These are phyloP conservation scores for Beauveria sp. DNA, from an alignment of 2,329 filamentous ascomycete species.

Conservation along the genomic window DNA sequence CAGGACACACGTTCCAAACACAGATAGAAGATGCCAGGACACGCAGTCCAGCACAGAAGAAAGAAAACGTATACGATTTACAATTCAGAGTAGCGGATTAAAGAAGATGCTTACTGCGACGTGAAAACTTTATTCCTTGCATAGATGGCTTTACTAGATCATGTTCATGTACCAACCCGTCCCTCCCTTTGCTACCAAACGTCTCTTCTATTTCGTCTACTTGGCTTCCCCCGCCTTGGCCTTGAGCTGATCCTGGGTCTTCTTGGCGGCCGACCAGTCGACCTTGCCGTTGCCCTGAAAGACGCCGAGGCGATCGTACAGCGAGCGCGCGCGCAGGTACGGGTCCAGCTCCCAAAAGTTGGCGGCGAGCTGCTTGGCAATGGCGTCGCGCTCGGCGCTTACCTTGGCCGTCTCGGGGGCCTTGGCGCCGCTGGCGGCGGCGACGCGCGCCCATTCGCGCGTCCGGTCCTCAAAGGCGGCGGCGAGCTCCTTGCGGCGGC, in stretches of 20 bases:
- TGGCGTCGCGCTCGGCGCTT: slow-evolving; percentile 45
- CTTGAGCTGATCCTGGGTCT: slow-evolving; percentile 7
- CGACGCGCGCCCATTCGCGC: slow-evolving; percentile 54
- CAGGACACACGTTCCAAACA: slow-evolving; percentile 6
- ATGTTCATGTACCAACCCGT: background rate
- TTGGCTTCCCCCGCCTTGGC: background rate
- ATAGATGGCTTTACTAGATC: background rate
- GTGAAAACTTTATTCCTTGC: too few relatives aligned
- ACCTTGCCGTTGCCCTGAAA: slow-evolving; percentile 57
- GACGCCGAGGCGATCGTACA: slow-evolving; percentile 71
- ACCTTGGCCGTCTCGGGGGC: slow-evolving; percentile 34
- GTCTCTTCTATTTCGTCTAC: too few relatives aligned
- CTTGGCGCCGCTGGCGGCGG: slow-evolving; percentile 29
- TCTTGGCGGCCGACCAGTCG: slow-evolving; percentile 48
- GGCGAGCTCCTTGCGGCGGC: slow-evolving; percentile 53
- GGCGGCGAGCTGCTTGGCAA: slow-evolving; percentile 53
- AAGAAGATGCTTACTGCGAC: too few relatives aligned
- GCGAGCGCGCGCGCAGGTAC: slow-evolving; percentile 66
- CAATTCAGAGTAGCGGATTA: background rate
- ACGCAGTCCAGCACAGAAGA: background rate
- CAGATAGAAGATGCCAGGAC: slow-evolving; percentile 5
- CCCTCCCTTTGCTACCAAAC: background rate
- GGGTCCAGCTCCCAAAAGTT: slow-evolving; percentile 84
- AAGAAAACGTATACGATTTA: background rate
- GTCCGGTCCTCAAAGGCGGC: slow-evolving; percentile 65